Percentiles rank a stretch among this genome's conserved stretches.
These are phyloP conservation scores for Cordia subcordata DNA, from an alignment of 257 asterid species.

Conservation along the genomic window DNA sequence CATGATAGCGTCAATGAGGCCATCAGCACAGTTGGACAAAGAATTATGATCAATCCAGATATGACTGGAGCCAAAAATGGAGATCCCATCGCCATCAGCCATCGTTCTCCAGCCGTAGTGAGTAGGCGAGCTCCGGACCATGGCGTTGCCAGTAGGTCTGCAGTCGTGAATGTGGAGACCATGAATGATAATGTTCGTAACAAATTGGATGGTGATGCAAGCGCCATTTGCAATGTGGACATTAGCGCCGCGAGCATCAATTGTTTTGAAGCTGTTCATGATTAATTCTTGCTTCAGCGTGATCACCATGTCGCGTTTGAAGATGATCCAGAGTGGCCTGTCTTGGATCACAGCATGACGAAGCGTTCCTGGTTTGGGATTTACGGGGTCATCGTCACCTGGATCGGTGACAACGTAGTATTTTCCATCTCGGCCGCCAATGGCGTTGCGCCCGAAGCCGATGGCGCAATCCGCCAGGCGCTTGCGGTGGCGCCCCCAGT, in stretches of 20 bases:
- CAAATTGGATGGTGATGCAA: constrained; percentile 63
- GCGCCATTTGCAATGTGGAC: constrained; percentile 80
- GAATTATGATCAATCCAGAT: constrained; percentile 89
- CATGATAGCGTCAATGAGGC: constrained; percentile 81
- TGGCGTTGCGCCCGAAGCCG: constrained; percentile 85
- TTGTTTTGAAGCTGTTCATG: constrained; percentile 87
- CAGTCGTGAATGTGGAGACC: constrained; percentile 82
- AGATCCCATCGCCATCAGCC: constrained; percentile 90
- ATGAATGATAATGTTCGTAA: constrained; percentile 73
- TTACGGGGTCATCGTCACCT: constrained; percentile 55
- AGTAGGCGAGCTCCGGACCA: constrained; percentile 71
- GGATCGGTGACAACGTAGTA: constrained; percentile 71
- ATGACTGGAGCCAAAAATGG: constrained; percentile 70
- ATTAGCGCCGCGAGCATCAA: constrained; percentile 76
- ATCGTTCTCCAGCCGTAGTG: constrained; percentile 85
- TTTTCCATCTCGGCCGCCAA: constrained; percentile 77
- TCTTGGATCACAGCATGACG: constrained; percentile 88
- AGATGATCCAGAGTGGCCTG: constrained; percentile 76
- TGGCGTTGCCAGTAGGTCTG: constrained; percentile 67
- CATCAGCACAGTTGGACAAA: constrained; percentile 72
- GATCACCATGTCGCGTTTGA: constrained; percentile 76
- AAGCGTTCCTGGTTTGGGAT: constrained; percentile 83
- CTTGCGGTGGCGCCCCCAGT: constrained; percentile 69
- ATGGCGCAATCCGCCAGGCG: constrained; percentile 78
- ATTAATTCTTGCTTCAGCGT: constrained; percentile 71